Base-by-base conservation (phyloP, 257 asterid species). In the Plantago ovata region DNA sequence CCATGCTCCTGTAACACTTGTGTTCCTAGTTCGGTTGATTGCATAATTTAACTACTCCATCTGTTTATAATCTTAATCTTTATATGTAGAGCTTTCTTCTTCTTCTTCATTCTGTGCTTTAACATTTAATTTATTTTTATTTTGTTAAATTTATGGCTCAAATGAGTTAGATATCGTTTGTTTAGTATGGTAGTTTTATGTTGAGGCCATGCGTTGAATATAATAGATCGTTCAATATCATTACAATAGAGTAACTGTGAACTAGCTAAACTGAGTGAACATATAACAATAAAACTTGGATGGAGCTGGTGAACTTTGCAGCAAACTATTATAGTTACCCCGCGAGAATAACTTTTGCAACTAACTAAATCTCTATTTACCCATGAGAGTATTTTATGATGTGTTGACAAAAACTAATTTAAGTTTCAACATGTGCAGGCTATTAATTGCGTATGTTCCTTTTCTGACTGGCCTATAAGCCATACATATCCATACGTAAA, bases 401-500 rank as follows among this genome's bases (percentile, higher is more conserved):
- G 56, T 65, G 67, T 61, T 64, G 36, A 64, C 41, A 47, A 54
- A 43, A 59, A 21, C 36, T 21, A 49, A 23, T 44, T 64, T 63
- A n/a, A n/a, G n/a, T n/a, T n/a, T n/a, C 44, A 53, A 41, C 54
- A 52, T 68, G 64, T 69, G 69, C 85, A 91, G 98, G 86, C 55
- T 84, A 56, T 69, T 91, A 71, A 75, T 91, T 69, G 91, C 96
- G n/a, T 91, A 83, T 61, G 89, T n/a, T n/a, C n/a, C n/a, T n/a
- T n/a, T n/a, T n/a, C n/a, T n/a, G n/a, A n/a, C n/a, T n/a, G n/a
- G n/a, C n/a, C n/a, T n/a, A n/a, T n/a, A n/a, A n/a, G n/a, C n/a
- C n/a, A n/a, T n/a, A n/a, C n/a, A n/a, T n/a, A n/a, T n/a, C n/a
- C n/a, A n/a, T n/a, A n/a, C n/a, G n/a, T n/a, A n/a, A n/a, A n/a